These are phyloP conservation scores for Vaccinium vitisidaea DNA, from an alignment of 148 eudicot genomes.

Conservation along the genomic window DNA sequence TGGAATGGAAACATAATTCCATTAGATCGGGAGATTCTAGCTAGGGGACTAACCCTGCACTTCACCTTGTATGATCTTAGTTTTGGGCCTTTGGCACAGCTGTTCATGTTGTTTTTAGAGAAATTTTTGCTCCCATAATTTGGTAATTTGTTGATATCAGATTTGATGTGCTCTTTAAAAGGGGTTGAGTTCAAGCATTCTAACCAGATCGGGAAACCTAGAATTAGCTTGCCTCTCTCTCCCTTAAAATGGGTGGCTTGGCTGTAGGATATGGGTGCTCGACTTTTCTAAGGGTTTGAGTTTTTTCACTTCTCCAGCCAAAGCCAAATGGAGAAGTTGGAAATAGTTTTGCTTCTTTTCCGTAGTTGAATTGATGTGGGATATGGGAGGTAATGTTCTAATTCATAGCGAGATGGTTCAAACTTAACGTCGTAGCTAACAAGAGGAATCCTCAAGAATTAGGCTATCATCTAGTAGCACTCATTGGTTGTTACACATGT, in stretches of 20 bases:
- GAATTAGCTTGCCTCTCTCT: background rate
- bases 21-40: background rate
- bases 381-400: background rate
- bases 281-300: background rate
- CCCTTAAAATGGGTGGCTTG: background rate
- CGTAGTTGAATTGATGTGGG: too few species aligned
- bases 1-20: background rate
- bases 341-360: background rate
- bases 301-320: background rate
- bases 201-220: background rate
- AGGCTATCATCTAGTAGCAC: background rate
- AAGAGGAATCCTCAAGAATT: background rate
- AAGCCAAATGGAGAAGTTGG: background rate
- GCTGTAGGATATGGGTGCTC: background rate
- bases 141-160: background rate
- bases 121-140: background rate
- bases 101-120: background rate
- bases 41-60: background rate
- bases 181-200: background rate
- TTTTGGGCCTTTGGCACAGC: background rate
- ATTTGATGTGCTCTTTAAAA: background rate
- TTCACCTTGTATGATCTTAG: background rate
- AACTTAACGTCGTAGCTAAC: background rate
- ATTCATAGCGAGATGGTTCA: background rate
- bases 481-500: too few species aligned